Conservation (phyloP, 2,329 filamentous ascomycete genomes). For the Colletotrichum ledebouriae region DNA sequence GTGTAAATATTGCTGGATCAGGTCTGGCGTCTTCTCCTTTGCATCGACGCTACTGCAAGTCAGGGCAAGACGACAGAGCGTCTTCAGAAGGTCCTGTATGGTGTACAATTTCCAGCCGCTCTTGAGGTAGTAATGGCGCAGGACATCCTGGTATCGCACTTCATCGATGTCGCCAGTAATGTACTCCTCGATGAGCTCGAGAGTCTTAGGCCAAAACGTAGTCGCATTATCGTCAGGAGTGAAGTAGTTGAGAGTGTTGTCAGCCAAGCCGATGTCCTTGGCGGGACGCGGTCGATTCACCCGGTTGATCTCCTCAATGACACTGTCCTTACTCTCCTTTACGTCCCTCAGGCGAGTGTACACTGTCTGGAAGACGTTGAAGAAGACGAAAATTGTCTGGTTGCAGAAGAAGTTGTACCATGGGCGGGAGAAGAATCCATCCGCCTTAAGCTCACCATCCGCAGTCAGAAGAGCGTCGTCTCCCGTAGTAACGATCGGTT, state of each 20-base stretch:
- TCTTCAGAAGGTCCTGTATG: slow-evolving; percentile 87
- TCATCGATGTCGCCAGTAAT: slow-evolving; percentile 87
- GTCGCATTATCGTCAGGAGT: slow-evolving; percentile 69
- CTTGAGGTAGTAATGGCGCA: slow-evolving; percentile 91
- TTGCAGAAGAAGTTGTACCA: slow-evolving; percentile 94
- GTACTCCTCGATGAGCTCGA: slow-evolving; percentile 88
- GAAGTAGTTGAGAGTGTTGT: slow-evolving; percentile 85
- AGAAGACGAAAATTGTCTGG: slow-evolving; percentile 92
- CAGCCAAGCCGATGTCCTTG: slow-evolving; percentile 84
- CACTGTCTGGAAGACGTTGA: slow-evolving; percentile 91
- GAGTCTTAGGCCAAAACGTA: slow-evolving; percentile 87
- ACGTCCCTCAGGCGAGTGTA: slow-evolving; percentile 87
- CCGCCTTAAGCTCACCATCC: slow-evolving; percentile 76
- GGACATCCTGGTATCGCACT: slow-evolving; percentile 86
- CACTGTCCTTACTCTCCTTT: slow-evolving; percentile 82
- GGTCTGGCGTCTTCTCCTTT: slow-evolving; percentile 94
- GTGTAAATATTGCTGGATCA: slow-evolving; percentile 87
- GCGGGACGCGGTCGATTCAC: slow-evolving; percentile 84
- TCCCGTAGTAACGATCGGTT: slow-evolving; percentile 65
- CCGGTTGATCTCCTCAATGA: slow-evolving; percentile 79
- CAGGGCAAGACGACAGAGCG: slow-evolving; percentile 83
- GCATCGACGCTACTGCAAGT: slow-evolving; percentile 87
- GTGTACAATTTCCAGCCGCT: slow-evolving; percentile 95
- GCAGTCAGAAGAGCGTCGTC: slow-evolving; percentile 69
- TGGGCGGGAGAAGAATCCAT: slow-evolving; percentile 84